Evolutionary conservation across 805 yeast genomes (phyloP).

Genomic region (Brettanomyces anomalus): DNA sequence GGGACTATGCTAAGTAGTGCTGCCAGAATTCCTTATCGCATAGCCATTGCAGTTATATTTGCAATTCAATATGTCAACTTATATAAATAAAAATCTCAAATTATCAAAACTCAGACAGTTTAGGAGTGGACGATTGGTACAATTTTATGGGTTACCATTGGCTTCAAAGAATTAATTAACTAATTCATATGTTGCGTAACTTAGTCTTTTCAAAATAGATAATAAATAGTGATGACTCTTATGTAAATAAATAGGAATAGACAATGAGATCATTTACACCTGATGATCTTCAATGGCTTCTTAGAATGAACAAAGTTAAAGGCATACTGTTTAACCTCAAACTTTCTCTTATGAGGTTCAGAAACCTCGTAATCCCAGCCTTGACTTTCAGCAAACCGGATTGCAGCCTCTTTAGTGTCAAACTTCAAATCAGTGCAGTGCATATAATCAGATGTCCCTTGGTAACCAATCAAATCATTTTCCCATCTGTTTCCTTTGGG

Average conservation of each 20-base stretch:
- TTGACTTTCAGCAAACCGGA: slow-evolving; percentile 65
- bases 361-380: slow-evolving; percentile 81
- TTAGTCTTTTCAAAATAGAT: no score
- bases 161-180: no score
- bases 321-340: slow-evolving; percentile 68
- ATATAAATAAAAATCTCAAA: slow-evolving; percentile 2
- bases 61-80: not conserved
- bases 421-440: slow-evolving; percentile 71
- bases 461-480: slow-evolving; percentile 81
- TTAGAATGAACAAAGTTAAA: slow-evolving; percentile 59
- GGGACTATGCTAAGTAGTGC: no score
- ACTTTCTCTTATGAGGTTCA: slow-evolving; percentile 69
- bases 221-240: not conserved
- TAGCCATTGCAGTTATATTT: no score
- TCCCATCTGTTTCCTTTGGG: slow-evolving; percentile 81
- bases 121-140: not conserved
- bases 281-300: slow-evolving; percentile 68
- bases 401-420: slow-evolving; percentile 65
- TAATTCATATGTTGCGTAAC: no score
- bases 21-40: no score
- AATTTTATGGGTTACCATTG: no score
- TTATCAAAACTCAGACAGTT: no score
- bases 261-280: slow-evolving; percentile 51
- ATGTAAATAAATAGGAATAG: not conserved
- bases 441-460: slow-evolving; percentile 71